A percentile compares a stretch with the other conserved stretches of the same genome.
These are phyloP conservation scores for Pythium angustatum DNA, from an alignment of 352 stramenopile genomes.

Conservation along the genomic window DNA sequence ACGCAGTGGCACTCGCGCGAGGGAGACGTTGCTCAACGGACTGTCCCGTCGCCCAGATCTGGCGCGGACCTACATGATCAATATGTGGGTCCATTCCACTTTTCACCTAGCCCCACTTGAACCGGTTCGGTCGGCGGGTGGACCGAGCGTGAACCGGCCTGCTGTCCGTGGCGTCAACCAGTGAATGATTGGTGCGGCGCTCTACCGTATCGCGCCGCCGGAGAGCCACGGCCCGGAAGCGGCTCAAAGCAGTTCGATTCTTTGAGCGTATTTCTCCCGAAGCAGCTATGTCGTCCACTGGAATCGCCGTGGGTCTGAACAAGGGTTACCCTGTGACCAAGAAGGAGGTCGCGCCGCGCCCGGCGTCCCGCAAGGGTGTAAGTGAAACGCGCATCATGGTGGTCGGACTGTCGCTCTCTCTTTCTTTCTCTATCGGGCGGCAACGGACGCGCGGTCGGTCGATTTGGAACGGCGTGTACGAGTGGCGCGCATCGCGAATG, in stretches of 20 bases:
- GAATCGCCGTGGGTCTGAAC: constrained; percentile 91
- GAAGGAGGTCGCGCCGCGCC: constrained; percentile 84
- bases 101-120: constrained; percentile 6
- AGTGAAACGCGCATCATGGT: constrained; percentile 52
- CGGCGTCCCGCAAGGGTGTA: constrained; percentile 90
- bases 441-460: too few relatives aligned
- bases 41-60: too few relatives aligned
- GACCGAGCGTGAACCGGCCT: constrained; percentile 20
- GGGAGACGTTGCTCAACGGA: too few relatives aligned
- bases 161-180: not conserved
- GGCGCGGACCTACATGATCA: not conserved
- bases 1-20: not conserved
- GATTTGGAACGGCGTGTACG: too few relatives aligned
- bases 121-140: constrained; percentile 8
- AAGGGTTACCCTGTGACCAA: constrained; percentile 94
- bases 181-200: constrained; percentile 38
- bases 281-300: constrained; percentile 90
- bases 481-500: too few relatives aligned
- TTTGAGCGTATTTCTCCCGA: constrained; percentile 80
- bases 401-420: not conserved
- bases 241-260: constrained; percentile 63
- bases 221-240: constrained; percentile 20
- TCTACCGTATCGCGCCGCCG: constrained; percentile 26
- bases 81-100: constrained; percentile 7
- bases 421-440: not conserved